Conservation (phyloP, 2,329 filamentous ascomycete species). For the Ceratocystiopsis minuta region DNA sequence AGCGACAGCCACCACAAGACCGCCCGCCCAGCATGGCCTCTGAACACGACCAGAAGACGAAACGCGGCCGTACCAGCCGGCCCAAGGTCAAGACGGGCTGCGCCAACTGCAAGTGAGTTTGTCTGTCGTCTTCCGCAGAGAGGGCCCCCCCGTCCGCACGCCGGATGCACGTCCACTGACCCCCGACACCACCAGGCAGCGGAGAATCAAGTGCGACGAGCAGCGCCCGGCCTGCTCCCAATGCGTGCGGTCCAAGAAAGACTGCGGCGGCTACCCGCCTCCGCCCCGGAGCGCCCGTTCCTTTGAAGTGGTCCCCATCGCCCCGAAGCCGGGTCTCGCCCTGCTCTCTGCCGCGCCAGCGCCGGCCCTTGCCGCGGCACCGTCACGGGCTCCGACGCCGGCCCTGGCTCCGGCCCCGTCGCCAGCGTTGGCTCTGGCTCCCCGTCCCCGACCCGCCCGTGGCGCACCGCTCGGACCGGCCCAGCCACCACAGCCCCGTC, state of each 20-base stretch:
- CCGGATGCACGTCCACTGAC: constrained; percentile 5
- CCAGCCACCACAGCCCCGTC: too few species aligned
- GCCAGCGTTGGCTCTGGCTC: too few species aligned
- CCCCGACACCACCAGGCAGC: constrained; percentile 22
- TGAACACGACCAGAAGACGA: constrained; percentile 8
- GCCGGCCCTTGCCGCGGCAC: constrained; percentile 1
- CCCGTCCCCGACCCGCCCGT: too few species aligned
- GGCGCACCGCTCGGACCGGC: too few species aligned
- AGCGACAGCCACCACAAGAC: too few species aligned
- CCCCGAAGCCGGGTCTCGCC: constrained; percentile 23
- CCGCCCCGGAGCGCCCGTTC: constrained; percentile 29
- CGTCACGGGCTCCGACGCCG: too few species aligned
- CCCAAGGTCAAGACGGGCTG: constrained; percentile 51
- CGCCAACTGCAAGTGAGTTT: constrained; percentile 51
- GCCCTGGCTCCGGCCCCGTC: not conserved
- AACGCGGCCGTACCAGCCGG: constrained; percentile 32
- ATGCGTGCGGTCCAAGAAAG: constrained; percentile 39
- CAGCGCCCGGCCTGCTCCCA: constrained; percentile 40
- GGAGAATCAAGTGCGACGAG: constrained; percentile 51
- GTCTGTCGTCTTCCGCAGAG: constrained; percentile 5
- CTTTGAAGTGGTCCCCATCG: constrained; percentile 29
- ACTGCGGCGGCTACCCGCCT: constrained; percentile 44
- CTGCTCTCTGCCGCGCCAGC: constrained; percentile 8
- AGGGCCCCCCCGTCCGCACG: too few species aligned
- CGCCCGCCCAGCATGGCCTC: not conserved